phyloP scores from a whole-genome alignment of 495 filamentous ascomycete genomes.

The Annulohypoxylon stygium region DNA sequence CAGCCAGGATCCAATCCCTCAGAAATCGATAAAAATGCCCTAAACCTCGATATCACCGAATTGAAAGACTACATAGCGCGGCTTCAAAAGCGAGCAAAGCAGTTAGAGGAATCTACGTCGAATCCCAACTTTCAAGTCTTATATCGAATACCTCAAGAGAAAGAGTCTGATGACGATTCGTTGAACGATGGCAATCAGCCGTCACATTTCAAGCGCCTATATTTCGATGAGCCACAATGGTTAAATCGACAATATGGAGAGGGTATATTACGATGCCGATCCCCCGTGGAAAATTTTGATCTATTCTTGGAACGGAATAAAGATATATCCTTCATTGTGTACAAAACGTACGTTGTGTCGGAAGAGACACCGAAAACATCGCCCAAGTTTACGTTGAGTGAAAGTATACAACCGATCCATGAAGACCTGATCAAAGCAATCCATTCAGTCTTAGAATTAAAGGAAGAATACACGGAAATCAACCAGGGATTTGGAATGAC shows the following conservation, averaged over 20 bases:
- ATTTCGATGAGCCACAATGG: not conserved
- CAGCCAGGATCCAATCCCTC: too few relatives aligned
- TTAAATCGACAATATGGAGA: not conserved
- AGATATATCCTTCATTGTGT: not conserved
- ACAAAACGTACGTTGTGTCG: not conserved
- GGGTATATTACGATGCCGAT: not conserved
- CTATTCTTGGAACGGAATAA: not conserved
- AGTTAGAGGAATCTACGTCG: too few relatives aligned
- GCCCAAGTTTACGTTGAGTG: not conserved
- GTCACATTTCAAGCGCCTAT: not conserved
- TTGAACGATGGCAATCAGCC: too few relatives aligned
- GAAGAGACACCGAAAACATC: not conserved
- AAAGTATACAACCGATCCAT: not conserved
- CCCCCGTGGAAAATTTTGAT: not conserved
- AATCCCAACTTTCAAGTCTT: too few relatives aligned
- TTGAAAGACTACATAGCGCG: too few relatives aligned
- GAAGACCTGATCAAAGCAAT: not conserved
- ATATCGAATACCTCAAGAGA: too few relatives aligned
- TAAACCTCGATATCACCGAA: too few relatives aligned
- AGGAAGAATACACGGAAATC: not conserved
- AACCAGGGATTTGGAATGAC: not conserved
- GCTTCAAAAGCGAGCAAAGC: too few relatives aligned
- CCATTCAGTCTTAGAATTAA: not conserved
- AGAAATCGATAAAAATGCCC: too few relatives aligned
- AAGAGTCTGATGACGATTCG: too few relatives aligned